Conservation (phyloP, 345 rosid genomes). For the Pugionium cornutum region DNA sequence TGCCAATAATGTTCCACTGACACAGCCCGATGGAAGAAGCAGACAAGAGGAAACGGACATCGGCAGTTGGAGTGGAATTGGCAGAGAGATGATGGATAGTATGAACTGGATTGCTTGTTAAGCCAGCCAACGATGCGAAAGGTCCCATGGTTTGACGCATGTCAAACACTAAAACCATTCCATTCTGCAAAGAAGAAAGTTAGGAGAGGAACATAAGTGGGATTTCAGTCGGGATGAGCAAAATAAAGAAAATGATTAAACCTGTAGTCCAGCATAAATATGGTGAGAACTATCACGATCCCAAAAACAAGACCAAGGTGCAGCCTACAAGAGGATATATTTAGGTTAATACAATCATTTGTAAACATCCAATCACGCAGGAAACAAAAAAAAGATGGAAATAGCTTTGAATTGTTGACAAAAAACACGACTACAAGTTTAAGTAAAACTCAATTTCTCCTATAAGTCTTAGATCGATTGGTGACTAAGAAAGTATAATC, state of each 20-base stretch:
- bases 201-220: neutral
- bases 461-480: too few relatives aligned
- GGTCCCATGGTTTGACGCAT: conserved; percentile 73
- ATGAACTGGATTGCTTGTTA: conserved; percentile 74
- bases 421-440: too few relatives aligned
- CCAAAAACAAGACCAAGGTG: conserved; percentile 99
- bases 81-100: conserved; percentile 56
- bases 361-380: too few relatives aligned
- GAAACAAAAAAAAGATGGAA: too few relatives aligned
- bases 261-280: conserved; percentile 89
- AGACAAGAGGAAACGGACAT: conserved; percentile 53
- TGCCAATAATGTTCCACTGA: conserved; percentile 63
- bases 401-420: too few relatives aligned
- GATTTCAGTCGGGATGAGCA: too few relatives aligned
- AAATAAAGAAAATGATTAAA: conserved; percentile 34
- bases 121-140: conserved; percentile 57
- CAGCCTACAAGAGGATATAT: conserved; percentile 51
- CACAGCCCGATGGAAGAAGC: conserved; percentile 86
- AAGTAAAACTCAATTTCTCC: too few relatives aligned
- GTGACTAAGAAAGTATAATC: too few relatives aligned
- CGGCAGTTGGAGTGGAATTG: conserved; percentile 41
- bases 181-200: conserved; percentile 52
- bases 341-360: too few relatives aligned
- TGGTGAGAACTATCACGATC: conserved; percentile 59
- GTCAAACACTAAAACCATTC: conserved; percentile 72